Conservation (phyloP, 108 stramenopile species). For the Fragilaria crotonensis region DNA sequence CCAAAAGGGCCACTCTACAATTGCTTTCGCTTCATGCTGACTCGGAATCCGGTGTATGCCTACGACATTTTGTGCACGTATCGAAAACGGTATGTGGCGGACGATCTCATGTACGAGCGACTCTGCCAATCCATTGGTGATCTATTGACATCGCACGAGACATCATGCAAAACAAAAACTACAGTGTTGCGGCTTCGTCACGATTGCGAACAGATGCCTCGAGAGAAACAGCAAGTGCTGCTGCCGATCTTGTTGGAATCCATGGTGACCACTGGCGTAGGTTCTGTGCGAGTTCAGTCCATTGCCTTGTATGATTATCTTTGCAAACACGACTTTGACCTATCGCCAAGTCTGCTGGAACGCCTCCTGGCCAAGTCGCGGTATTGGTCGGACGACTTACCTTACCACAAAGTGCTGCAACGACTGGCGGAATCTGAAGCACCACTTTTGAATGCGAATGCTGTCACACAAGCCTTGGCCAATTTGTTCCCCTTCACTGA, state of each 20-base stretch:
- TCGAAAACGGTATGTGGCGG: neutral
- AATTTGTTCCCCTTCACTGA: slow-evolving; percentile 44
- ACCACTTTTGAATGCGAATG: neutral
- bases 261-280: neutral
- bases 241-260: neutral
- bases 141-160: neutral
- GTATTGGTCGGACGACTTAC: slow-evolving; percentile 33
- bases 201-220: neutral
- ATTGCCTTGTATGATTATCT: slow-evolving; percentile 20
- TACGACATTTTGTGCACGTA: neutral
- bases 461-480: slow-evolving; percentile 21
- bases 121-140: neutral
- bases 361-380: slow-evolving; percentile 23
- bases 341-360: slow-evolving; percentile 14
- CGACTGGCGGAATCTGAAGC: slow-evolving; percentile 10
- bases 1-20: no score
- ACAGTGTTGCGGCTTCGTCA: neutral
- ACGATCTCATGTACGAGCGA: neutral
- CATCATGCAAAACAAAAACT: neutral
- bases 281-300: neutral
- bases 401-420: slow-evolving; percentile 31
- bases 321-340: slow-evolving; percentile 14
- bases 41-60: neutral
- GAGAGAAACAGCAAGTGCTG: neutral
- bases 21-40: neutral